Conservation (phyloP, 106 monocot genomes). For the Dendrobium chrysotoxum region DNA sequence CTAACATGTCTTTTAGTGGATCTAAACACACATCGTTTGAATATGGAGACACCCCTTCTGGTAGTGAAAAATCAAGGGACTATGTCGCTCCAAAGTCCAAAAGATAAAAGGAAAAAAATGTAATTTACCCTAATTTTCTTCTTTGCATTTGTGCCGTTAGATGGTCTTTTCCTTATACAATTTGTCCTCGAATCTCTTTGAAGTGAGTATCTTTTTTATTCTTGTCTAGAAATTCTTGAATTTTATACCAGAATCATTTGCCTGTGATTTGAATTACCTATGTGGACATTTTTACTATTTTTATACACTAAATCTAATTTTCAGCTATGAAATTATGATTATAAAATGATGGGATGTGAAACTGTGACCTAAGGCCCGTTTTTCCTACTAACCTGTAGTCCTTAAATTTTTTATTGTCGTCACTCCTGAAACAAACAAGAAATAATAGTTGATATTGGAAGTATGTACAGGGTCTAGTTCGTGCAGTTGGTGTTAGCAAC, state of each 20-base stretch:
- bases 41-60: too few species aligned
- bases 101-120: background rate
- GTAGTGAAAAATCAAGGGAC: background rate
- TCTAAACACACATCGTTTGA: too few species aligned
- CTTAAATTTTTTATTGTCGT: background rate
- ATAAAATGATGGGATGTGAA: background rate
- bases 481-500: slow-evolving; percentile 97
- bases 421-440: background rate
- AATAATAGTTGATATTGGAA: background rate
- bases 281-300: too few species aligned
- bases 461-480: slow-evolving; percentile 70
- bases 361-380: background rate
- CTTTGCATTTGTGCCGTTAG: background rate
- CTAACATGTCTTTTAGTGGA: too few species aligned
- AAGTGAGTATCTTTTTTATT: too few species aligned
- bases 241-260: too few species aligned
- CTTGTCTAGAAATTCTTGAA: too few species aligned
- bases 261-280: too few species aligned
- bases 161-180: background rate
- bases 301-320: too few species aligned
- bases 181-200: too few species aligned
- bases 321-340: background rate
- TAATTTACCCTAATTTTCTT: background rate
- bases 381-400: too few species aligned
- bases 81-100: background rate